Percentiles rank a stretch among this genome's conserved stretches.
Conservation (phyloP, 2,329 filamentous ascomycete genomes). For the Mycosphaerella sp. region DNA sequence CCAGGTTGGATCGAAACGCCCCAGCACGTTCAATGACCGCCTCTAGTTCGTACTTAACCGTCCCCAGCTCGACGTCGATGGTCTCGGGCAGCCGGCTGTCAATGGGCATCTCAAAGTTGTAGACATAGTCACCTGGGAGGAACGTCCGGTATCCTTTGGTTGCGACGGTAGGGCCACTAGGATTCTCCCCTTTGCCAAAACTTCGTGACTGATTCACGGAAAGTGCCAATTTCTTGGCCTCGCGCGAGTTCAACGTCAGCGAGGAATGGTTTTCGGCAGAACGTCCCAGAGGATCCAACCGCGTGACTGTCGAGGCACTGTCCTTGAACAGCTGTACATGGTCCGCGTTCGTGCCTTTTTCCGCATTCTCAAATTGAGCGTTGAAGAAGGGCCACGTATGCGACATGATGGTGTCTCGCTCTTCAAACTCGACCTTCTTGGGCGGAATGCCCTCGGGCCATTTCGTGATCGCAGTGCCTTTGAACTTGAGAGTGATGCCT, state of each 20-base stretch:
- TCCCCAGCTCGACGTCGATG: conserved; percentile 78
- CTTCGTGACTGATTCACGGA: conserved; percentile 77
- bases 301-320: conserved; percentile 32
- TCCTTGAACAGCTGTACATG: conserved; percentile 51
- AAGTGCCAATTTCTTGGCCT: conserved; percentile 64
- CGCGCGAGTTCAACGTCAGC: conserved; percentile 41
- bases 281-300: conserved; percentile 26
- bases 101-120: conserved; percentile 75
- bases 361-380: conserved; percentile 55
- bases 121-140: conserved; percentile 64
- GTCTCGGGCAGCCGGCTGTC: conserved; percentile 76
- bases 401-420: conserved; percentile 78
- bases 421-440: conserved; percentile 71
- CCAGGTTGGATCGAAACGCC: conserved; percentile 80
- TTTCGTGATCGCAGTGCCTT: conserved; percentile 78
- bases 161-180: conserved; percentile 51
- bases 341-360: conserved; percentile 57
- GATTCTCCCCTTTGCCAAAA: conserved; percentile 71
- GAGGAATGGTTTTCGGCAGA: conserved; percentile 37
- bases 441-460: conserved; percentile 96
- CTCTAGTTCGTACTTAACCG: conserved; percentile 81
- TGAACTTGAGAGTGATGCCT: conserved; percentile 77
- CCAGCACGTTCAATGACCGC: conserved; percentile 78
- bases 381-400: conserved; percentile 94
- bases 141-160: conserved; percentile 84